phyloP scores from a whole-genome alignment of 2,329 filamentous ascomycete genomes.

The Aureobasidium musti region DNA sequence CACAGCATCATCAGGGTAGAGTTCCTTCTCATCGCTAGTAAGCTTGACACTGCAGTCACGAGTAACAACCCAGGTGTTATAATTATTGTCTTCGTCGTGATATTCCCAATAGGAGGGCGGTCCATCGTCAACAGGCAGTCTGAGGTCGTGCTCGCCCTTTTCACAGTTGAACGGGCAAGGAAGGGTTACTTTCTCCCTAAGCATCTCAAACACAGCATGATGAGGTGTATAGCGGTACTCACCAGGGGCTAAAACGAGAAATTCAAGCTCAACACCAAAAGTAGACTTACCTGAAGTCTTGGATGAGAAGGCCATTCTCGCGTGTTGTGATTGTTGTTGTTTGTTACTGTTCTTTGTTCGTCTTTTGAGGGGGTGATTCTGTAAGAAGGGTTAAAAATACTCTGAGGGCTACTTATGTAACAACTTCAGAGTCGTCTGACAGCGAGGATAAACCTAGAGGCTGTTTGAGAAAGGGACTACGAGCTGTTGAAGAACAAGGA shows the following conservation, averaged over 20 bases:
- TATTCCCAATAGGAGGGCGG: neutral
- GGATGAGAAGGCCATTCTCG: neutral
- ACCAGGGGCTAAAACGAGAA: constrained; percentile 2
- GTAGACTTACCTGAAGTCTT: constrained; percentile 19
- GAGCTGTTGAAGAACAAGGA: neutral
- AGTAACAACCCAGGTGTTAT: neutral
- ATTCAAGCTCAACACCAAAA: constrained; percentile 16
- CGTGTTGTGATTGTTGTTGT: neutral
- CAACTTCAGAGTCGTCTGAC: neutral
- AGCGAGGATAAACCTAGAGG: neutral
- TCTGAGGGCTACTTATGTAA: neutral
- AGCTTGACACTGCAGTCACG: constrained; percentile 10
- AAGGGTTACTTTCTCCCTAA: neutral
- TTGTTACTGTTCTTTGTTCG: neutral
- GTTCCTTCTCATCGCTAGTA: neutral
- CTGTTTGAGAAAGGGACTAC: neutral
- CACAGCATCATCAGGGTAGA: neutral
- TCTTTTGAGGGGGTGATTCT: neutral
- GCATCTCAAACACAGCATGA: neutral
- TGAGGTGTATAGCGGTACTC: neutral
- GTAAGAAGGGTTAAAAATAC: neutral
- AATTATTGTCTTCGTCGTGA: neutral
- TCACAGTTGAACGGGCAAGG: neutral
- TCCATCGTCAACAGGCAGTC: neutral
- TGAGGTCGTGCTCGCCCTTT: neutral